Evolutionary conservation across 495 filamentous ascomycete species (phyloP), one percentile per base, ranked within the genome.

Genomic region (Talaromyces stipitatus): DNA sequence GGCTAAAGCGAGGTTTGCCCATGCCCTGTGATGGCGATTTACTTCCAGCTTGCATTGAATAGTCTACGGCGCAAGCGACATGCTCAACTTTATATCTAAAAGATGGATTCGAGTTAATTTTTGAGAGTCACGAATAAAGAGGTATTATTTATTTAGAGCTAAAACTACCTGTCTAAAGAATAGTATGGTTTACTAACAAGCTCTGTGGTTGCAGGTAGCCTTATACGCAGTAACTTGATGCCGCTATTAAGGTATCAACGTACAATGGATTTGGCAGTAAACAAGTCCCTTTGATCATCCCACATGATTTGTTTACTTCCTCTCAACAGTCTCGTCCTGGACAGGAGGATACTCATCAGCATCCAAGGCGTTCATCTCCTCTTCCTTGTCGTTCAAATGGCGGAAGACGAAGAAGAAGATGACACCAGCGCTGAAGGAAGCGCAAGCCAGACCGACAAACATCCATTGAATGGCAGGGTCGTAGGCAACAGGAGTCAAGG

Each of bases 381-480:
- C 71, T 57, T 80, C 76, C 56, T 72, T 60, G 24, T 64, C 65
- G 57, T 81, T 79, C 22, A 74, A 64, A 58, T 72, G 69, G 57
- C 62, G 67, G 69, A 75, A 78, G 26, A 72, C 43, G 7, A 67
- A 1, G 61, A 56, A 80, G 72, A 80, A 80, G 60, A 78, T 60
- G 26, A 72, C 63, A 61, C 74, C 73, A n/a, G 64, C 64, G 12
- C 68, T 8, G 61, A 74, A 77, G 6, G 69, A 76, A 10, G 70
- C 77, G 54, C 57, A 64, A 26, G 83, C 88, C 54, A 88, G 76
- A 36, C 77, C 72, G 14, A 71, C 77, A 64, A 90, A 91, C 71
- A 89, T 81, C 78, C 79, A 82, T 57, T 88, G 67, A 36, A 94
- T 80, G 16, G 83, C 70, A 0, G 89, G 89, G 66, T 94, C 89